Percentiles rank a stretch among this genome's conserved stretches.
These are phyloP conservation scores for Tulasnella sp. DNA, from an alignment of 768 basidiomycete genomes.

Conservation along the genomic window DNA sequence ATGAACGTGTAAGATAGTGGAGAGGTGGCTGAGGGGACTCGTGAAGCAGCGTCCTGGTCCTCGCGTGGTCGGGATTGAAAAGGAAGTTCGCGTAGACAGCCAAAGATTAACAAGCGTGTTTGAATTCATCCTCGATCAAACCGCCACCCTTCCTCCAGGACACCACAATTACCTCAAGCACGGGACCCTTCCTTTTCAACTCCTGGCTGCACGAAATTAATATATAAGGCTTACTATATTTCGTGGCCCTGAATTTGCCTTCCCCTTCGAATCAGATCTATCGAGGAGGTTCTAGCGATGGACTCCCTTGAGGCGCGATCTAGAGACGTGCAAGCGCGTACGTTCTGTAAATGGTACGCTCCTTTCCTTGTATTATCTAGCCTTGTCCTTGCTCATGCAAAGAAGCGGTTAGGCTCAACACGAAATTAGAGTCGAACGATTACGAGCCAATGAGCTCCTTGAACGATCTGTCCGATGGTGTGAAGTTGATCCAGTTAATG, in stretches of 20 bases:
- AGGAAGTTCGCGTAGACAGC: neutral
- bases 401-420: slow-evolving; percentile 68
- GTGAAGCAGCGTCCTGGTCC: neutral
- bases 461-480: slow-evolving; percentile 89
- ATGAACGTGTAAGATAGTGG: too few relatives aligned
- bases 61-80: neutral
- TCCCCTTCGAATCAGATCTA: neutral
- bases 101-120: neutral
- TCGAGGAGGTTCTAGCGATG: slow-evolving; percentile 29
- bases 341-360: slow-evolving; percentile 82
- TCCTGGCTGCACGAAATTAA: neutral
- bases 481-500: slow-evolving; percentile 90
- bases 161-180: neutral
- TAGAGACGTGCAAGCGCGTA: slow-evolving; percentile 58
- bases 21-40: too few relatives aligned
- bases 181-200: neutral
- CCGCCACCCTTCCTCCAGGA: neutral
- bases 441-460: slow-evolving; percentile 84
- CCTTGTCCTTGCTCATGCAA: neutral
- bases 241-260: neutral
- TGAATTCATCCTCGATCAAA: neutral
- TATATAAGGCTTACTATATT: neutral
- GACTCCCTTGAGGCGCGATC: slow-evolving; percentile 56
- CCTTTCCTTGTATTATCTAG: too few relatives aligned
- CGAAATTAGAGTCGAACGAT: slow-evolving; percentile 77